Evolutionary conservation across 176 grass and related monocot species (phyloP), one percentile per base, ranked within the genome.

Genomic region (Thinopyrum elongatum): DNA sequence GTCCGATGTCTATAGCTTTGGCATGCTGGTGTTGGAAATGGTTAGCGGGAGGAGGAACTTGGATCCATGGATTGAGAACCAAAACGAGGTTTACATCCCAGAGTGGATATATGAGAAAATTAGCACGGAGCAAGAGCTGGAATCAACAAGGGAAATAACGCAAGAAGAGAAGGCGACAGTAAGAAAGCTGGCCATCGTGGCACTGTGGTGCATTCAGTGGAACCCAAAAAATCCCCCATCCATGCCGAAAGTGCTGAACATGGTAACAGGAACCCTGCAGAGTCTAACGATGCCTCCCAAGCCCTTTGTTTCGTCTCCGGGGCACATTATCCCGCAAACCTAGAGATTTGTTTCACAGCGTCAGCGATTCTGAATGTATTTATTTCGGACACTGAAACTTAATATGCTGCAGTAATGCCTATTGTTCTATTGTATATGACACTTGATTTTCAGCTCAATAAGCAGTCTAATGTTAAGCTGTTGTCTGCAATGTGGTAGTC

Each of bases 21-120:
- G 69, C 36, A 72, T 72, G 69, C 69, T 72, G 69, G 69, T 72
- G 36, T 3, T 72, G 69, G 69, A 72, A 72, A 72, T 72, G 34
- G 69, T 42, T 35, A 42, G 69, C 23, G 36, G 69, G 69, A 72
- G 69, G 36, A 72, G 36, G 36, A 72, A 42, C 22, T 42, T 36
- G 0, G 69, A 72, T 72, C 22, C 69, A n/a, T 72, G 69, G 69
- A 41, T 72, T 13, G 69, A 72, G 69, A 72, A 72, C 69, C 1
- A 72, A 72, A 72, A 72, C 22, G 69, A 72, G 36, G 4, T 42
- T 72, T 72, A 72, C 13, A 42, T 72, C 36, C 69, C 69, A 25
- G 69, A 72, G 36, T 72, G 69, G 69, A 72, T 72, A 25, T 72
- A 72, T 25, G 22, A 72, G 21, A 41, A 72, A 72, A 41, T 72